Conservation (phyloP, 106 monocot genomes). For the Acorus gramineus region DNA sequence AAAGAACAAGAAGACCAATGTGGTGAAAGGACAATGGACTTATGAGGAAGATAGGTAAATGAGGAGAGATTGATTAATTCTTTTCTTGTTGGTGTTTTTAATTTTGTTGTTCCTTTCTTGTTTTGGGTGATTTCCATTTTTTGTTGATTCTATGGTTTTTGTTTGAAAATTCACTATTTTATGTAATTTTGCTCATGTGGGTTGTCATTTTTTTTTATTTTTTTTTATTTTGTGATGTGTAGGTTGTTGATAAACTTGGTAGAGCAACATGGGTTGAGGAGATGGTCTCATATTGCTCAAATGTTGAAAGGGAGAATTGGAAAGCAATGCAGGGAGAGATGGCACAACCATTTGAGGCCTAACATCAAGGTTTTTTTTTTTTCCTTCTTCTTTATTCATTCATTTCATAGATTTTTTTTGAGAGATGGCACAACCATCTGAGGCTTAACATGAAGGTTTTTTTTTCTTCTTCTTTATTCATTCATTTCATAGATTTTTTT, state of each 20-base stretch:
- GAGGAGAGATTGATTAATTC: background rate
- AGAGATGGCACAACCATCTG: no score
- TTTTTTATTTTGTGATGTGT: background rate
- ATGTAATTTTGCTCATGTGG: background rate
- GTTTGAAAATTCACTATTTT: background rate
- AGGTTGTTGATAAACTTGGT: slow-evolving; percentile 50
- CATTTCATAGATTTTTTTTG: background rate
- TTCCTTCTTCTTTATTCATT: background rate
- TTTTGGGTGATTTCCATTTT: background rate
- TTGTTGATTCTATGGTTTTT: background rate
- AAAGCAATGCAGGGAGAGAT: slow-evolving; percentile 87
- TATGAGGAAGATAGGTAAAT: slow-evolving; percentile 64
- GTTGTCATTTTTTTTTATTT: background rate
- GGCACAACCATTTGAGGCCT: slow-evolving; percentile 90
- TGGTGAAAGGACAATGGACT: slow-evolving; percentile 74
- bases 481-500: no score
- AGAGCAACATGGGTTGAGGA: slow-evolving; percentile 56
- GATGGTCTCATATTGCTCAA: slow-evolving; percentile 68
- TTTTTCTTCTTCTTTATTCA: no score
- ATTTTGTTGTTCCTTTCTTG: background rate
- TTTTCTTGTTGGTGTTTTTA: background rate
- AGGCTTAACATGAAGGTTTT: no score
- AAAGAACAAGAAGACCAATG: slow-evolving; percentile 24
- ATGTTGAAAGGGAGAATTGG: slow-evolving; percentile 59
- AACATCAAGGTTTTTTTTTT: slow-evolving; percentile 58